Conservation (phyloP, 2,329 filamentous ascomycete genomes). For the Podosphaera aphanis region DNA sequence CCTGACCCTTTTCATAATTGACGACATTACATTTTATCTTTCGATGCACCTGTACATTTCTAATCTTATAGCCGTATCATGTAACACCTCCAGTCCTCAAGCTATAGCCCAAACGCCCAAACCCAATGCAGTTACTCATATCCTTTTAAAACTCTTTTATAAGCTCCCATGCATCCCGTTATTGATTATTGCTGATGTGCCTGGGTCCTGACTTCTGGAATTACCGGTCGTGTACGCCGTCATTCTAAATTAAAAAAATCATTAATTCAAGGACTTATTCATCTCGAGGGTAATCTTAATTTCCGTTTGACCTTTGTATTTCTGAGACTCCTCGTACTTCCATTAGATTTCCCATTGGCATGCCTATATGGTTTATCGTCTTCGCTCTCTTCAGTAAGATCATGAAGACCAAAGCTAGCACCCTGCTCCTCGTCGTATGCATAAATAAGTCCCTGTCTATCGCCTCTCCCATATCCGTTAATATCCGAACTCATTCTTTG, state of each 20-base stretch:
- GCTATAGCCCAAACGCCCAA: slow-evolving; percentile 6
- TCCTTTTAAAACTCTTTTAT: neutral
- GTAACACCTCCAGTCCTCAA: slow-evolving; percentile 6
- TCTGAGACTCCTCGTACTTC: slow-evolving; percentile 4
- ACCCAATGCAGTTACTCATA: slow-evolving; percentile 7
- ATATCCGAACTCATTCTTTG: slow-evolving; percentile 39
- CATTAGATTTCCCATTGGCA: slow-evolving; percentile 10
- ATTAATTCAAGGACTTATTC: neutral
- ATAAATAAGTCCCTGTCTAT: slow-evolving; percentile 64
- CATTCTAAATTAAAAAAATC: neutral
- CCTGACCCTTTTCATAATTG: neutral
- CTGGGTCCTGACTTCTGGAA: neutral
- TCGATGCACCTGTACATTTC: slow-evolving; percentile 1
- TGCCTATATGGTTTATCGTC: slow-evolving; percentile 23
- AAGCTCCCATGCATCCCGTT: neutral
- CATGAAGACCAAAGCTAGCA: slow-evolving; percentile 49
- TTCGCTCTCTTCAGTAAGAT: slow-evolving; percentile 57
- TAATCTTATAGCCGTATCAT: slow-evolving; percentile 7
- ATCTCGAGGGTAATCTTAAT: neutral
- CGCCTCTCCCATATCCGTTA: slow-evolving; percentile 31
- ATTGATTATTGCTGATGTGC: neutral
- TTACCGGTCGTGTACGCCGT: neutral
- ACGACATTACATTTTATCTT: slow-evolving; percentile 1
- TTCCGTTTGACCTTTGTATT: neutral
- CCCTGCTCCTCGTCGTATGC: slow-evolving; percentile 70